Evolutionary conservation across 2,329 filamentous ascomycete genomes (phyloP), one percentile per base, ranked within the genome.

Genomic region (Aspergillus versicolor): DNA sequence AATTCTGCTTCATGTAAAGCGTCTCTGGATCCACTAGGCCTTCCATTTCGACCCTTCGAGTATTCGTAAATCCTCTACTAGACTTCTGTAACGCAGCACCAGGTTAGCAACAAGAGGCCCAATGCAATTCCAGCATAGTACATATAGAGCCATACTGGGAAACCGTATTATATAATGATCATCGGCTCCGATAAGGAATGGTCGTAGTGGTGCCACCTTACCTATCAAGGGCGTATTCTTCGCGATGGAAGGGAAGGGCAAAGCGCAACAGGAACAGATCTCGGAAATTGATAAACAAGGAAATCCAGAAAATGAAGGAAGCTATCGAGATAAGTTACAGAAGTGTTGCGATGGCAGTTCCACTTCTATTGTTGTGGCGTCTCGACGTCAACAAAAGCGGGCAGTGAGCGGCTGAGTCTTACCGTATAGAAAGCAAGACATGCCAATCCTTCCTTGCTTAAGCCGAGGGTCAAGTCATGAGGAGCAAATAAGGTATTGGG

Each of bases 1-100:
- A 92, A 72, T 87, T 91, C 75, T 94, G 90, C 77, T 96, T 97
- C 61, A 91, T 95, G 76, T 97, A 99, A 52, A 97, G 83, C 60
- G 88, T 85, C 77, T 95, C 92, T 3, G 94, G 94, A 76, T 97
- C 93, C 54, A 90, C 82, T 34, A 81, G 78, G 56, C 81, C 81
- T 65, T 79, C 78, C 73, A 76, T 77, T 32, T 61, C 48, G 41
- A 52, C 58, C 60, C 48, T 59, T 42, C 34, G 21, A 48, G 24
- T 53, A 42, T 24, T 44, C 21, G 42, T 49, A 30, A 42, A 50
- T 38, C 24, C 27, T 55, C 34, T 47, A 50, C 30, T 43, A 34
- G 53, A 11, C 6, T 40, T 45, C 4, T 52, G 52, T 37, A 41
- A 37, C 37, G 19, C 40, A 19, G 17, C 8, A 24, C 17, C 22